These are phyloP conservation scores for Suzukiozyma palmioleophila DNA, from an alignment of 1,139 yeast species.

Conservation along the genomic window DNA sequence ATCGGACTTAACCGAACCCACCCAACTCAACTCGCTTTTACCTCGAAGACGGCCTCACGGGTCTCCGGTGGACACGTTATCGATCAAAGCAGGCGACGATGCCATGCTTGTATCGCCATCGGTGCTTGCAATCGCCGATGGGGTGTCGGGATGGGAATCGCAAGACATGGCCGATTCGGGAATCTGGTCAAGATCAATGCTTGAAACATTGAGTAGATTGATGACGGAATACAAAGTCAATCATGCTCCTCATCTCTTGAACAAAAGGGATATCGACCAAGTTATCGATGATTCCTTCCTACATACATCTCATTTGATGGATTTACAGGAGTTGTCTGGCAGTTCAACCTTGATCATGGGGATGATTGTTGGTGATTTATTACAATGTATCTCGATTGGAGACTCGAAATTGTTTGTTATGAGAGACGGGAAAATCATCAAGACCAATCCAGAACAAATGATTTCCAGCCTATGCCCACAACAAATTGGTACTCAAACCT, in stretches of 20 bases:
- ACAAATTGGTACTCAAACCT: conserved; percentile 54
- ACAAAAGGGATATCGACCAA: conserved; percentile 41
- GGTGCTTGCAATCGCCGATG: conserved; percentile 56
- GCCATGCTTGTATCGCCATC: conserved; percentile 58
- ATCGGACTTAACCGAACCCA: conserved; percentile 49
- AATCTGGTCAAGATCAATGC: conserved; percentile 53
- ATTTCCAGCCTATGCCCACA: conserved; percentile 47
- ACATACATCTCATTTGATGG: conserved; percentile 53
- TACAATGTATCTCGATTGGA: conserved; percentile 52
- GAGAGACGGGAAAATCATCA: conserved; percentile 43
- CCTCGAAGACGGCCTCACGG: conserved; percentile 53
- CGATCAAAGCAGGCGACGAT: conserved; percentile 57
- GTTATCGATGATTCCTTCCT: conserved; percentile 48
- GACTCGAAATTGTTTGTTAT: conserved; percentile 50
- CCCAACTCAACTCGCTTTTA: conserved; percentile 42
- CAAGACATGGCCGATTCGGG: conserved; percentile 38
- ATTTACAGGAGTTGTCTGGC: conserved; percentile 45
- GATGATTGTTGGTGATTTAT: conserved; percentile 46
- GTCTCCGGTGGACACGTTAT: conserved; percentile 49
- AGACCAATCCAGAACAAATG: conserved; percentile 47
- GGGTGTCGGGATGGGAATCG: conserved; percentile 59
- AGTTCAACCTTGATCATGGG: conserved; percentile 51
- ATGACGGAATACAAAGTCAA: conserved; percentile 44
- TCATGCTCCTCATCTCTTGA: conserved; percentile 41
- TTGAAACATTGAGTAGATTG: conserved; percentile 48